phyloP scores from a whole-genome alignment of 129 eudicot genomes.

The Pulicaria dysenterica region DNA sequence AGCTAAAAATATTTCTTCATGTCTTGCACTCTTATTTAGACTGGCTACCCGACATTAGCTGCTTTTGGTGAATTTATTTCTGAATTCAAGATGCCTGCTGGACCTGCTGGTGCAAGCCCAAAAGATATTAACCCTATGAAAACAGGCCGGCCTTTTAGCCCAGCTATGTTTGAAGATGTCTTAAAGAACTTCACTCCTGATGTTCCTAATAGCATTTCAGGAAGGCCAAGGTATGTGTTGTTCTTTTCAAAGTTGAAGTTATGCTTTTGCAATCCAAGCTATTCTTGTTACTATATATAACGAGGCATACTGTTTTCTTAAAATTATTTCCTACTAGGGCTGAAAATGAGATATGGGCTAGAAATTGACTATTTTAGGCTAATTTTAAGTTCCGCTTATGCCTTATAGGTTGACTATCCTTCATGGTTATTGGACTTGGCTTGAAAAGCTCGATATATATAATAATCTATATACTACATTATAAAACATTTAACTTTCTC shows the following conservation, averaged over 20 bases:
- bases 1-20: slow-evolving; percentile 1
- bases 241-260: neutral
- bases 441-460: too few species aligned
- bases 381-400: too few species aligned
- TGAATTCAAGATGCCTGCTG: slow-evolving; percentile 64
- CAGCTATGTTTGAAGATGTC: slow-evolving; percentile 80
- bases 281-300: too few species aligned
- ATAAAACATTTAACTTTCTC: too few species aligned
- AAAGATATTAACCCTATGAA: slow-evolving; percentile 58
- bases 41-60: slow-evolving; percentile 65
- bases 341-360: too few species aligned
- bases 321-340: too few species aligned
- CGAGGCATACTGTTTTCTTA: too few species aligned
- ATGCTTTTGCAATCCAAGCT: too few species aligned
- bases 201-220: slow-evolving; percentile 66
- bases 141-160: slow-evolving; percentile 80
- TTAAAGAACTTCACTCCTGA: slow-evolving; percentile 85
- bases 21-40: slow-evolving; percentile 44
- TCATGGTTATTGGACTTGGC: too few species aligned
- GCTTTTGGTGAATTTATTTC: slow-evolving; percentile 71
- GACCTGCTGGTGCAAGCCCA: slow-evolving; percentile 51
- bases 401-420: too few species aligned
- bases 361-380: too few species aligned
- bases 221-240: slow-evolving; percentile 73
- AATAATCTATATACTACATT: too few species aligned